Conservation (phyloP, 192 early-diverging fungal genomes). For the Spinellus fusiger region DNA sequence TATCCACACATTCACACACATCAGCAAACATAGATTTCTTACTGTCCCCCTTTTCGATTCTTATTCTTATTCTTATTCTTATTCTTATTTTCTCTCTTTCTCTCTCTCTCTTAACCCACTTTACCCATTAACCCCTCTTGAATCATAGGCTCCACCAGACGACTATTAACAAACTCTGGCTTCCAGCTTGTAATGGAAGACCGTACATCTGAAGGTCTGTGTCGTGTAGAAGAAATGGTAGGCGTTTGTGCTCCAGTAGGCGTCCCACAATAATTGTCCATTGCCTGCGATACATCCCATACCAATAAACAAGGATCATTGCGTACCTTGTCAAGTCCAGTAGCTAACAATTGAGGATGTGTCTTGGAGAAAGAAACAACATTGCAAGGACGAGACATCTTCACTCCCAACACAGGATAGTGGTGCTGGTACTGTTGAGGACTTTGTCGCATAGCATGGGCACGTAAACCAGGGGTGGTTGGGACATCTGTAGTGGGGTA, state of each 20-base stretch:
- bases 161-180: not conserved
- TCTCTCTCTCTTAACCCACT: too few relatives aligned
- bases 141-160: not conserved
- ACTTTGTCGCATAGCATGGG: slow-evolving; percentile 1
- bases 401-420: slow-evolving; percentile 40
- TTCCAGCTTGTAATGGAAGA: not conserved
- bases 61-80: too few relatives aligned
- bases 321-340: slow-evolving; percentile 69
- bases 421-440: slow-evolving; percentile 14
- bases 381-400: slow-evolving; percentile 60
- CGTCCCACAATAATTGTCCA: slow-evolving; percentile 25
- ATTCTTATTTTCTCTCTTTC: too few relatives aligned
- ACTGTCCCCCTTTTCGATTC: too few relatives aligned
- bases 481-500: slow-evolving; percentile 6
- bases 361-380: slow-evolving; percentile 64
- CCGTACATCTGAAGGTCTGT: not conserved
- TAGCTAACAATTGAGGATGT: slow-evolving; percentile 53
- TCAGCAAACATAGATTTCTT: too few relatives aligned
- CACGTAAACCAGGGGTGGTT: slow-evolving; percentile 6
- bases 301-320: slow-evolving; percentile 68
- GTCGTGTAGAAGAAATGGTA: not conserved
- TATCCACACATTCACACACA: too few relatives aligned
- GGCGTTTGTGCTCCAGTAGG: slow-evolving; percentile 14
- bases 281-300: slow-evolving; percentile 64
- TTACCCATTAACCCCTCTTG: not conserved